These are phyloP conservation scores for Medicago truncatula DNA, from an alignment of 306 rosid genomes.

Conservation along the genomic window MtrunA17r5.0-ANR NC_053049.1:39927001-39927500, in stretches of 20 bases:
- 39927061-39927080: constrained; percentile 5
- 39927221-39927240: constrained; percentile 58
- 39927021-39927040: constrained; percentile 30
- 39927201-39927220: constrained; percentile 67
- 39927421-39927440: constrained; percentile 94
- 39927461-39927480: constrained; percentile 77
- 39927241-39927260: background rate
- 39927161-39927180: constrained; percentile 52
- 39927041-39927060: constrained; percentile 37
- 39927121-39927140: constrained; percentile 33
- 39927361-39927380: constrained; percentile 43
- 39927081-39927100: constrained; percentile 41
- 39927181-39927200: constrained; percentile 54
- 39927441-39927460: constrained; percentile 83
- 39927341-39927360: constrained; percentile 32
- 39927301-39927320: background rate
- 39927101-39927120: constrained; percentile 31
- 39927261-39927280: background rate
- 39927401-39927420: constrained; percentile 77
- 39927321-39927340: constrained; percentile 4
- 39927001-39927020: constrained; percentile 16
- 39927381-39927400: constrained; percentile 57
- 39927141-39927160: constrained; percentile 25
- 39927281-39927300: background rate
- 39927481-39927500: constrained; percentile 91